A percentile compares a stretch with the other conserved stretches of the same genome.
Conservation (phyloP, 169 alveolate genomes). For the Plasmodium falciparum region DNA sequence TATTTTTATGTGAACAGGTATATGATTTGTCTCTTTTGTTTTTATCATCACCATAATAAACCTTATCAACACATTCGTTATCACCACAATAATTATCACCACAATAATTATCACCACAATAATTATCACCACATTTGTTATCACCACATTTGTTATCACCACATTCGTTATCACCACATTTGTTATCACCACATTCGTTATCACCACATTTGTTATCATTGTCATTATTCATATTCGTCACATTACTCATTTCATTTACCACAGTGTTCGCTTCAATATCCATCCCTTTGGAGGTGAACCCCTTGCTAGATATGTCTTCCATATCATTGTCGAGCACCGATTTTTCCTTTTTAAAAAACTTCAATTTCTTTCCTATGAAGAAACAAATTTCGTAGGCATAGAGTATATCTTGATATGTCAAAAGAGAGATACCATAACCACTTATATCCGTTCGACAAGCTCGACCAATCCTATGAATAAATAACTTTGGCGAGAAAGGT, state of each 20-base stretch:
- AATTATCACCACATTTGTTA: too few relatives aligned
- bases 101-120: too few relatives aligned
- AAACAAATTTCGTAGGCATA: constrained; percentile 74
- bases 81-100: too few relatives aligned
- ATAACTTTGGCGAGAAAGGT: constrained; percentile 96
- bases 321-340: background rate
- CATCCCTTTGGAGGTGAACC: too few relatives aligned
- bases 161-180: too few relatives aligned
- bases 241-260: background rate
- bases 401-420: constrained; percentile 89
- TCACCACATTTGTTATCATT: background rate
- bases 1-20: background rate
- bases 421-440: constrained; percentile 93
- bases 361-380: constrained; percentile 58
- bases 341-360: constrained; percentile 3
- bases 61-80: background rate
- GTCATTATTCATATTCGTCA: background rate
- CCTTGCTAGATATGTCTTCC: background rate
- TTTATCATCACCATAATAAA: background rate
- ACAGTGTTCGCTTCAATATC: too few relatives aligned
- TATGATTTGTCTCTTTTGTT: background rate
- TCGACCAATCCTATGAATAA: constrained; percentile 99
- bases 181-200: too few relatives aligned
- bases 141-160: too few relatives aligned
- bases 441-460: constrained; percentile 98